These are phyloP conservation scores for Citrus hindsii DNA, from an alignment of 345 rosid species.

Conservation along the genomic window DNA sequence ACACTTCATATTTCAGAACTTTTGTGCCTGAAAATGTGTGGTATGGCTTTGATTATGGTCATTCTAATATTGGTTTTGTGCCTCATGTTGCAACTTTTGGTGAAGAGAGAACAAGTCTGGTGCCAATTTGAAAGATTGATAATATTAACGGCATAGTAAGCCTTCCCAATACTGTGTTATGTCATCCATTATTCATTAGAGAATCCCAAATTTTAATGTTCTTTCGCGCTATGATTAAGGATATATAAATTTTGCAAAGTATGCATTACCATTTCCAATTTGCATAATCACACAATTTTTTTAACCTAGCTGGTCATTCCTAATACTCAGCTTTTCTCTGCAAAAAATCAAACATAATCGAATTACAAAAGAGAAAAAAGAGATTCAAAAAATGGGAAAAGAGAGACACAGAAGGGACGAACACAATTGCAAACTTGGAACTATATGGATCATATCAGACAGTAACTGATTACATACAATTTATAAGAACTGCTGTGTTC, in stretches of 20 bases:
- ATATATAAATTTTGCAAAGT: too few species aligned
- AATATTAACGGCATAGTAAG: too few species aligned
- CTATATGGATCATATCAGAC: slow-evolving; percentile 6
- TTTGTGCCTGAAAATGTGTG: slow-evolving; percentile 13
- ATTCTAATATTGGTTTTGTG: not conserved
- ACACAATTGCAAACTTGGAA: not conserved
- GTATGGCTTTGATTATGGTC: slow-evolving; percentile 16
- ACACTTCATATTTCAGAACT: slow-evolving; percentile 9
- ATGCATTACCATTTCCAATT: too few species aligned
- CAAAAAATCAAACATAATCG: not conserved
- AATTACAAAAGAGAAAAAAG: not conserved
- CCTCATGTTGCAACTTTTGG: slow-evolving; percentile 17
- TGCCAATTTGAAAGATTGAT: not conserved
- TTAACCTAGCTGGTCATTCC: not conserved
- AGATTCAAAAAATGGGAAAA: not conserved
- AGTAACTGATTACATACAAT: slow-evolving; percentile 25
- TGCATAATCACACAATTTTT: too few species aligned
- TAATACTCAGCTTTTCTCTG: not conserved
- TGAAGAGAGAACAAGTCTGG: not conserved
- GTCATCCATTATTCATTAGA: too few species aligned
- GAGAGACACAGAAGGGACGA: not conserved
- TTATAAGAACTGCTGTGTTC: slow-evolving; percentile 1
- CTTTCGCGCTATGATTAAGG: too few species aligned
- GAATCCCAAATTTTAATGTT: too few species aligned
- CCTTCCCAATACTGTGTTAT: not conserved